A percentile compares a stretch with the other conserved stretches of the same genome.
Evolutionary conservation across 106 monocot species (phyloP).

Genomic region (Triglochin maritima): DNA sequence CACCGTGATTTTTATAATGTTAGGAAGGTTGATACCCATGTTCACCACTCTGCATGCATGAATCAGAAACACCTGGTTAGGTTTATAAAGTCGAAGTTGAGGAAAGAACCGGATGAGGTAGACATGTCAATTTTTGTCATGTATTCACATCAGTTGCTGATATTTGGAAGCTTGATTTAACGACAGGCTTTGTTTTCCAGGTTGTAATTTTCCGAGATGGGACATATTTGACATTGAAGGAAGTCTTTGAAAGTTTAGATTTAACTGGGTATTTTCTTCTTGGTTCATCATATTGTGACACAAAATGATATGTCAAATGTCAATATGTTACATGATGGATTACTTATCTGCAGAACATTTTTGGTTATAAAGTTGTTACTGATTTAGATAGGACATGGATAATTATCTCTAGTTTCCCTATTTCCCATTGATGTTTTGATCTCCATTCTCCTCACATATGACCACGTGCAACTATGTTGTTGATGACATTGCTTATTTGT

Average conservation of each 20-base stretch:
- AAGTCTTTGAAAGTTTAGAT: constrained; percentile 99
- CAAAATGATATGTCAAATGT: no score
- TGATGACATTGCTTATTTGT: neutral
- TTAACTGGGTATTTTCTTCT: constrained; percentile 57
- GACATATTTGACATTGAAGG: constrained; percentile 88
- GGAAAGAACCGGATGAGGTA: constrained; percentile 99
- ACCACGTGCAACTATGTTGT: neutral
- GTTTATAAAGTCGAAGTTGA: constrained; percentile 95
- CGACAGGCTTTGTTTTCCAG: no score
- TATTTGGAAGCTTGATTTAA: no score
- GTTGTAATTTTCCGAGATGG: constrained; percentile 99
- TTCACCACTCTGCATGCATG: constrained; percentile 99
- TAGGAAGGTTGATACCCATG: constrained; percentile 99
- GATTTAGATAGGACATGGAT: no score
- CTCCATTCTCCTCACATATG: neutral
- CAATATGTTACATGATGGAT: no score
- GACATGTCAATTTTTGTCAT: no score
- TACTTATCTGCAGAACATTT: neutral
- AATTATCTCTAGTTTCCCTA: neutral
- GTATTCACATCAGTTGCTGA: no score
- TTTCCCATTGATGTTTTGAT: neutral
- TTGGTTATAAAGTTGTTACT: no score
- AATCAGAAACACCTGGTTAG: constrained; percentile 97
- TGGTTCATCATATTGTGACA: no score
- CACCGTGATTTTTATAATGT: constrained; percentile 99